Evolutionary conservation across 176 grass and related monocot genomes (phyloP), one percentile per base, ranked within the genome.

Genomic region (Phoenix dactylifera): DNA sequence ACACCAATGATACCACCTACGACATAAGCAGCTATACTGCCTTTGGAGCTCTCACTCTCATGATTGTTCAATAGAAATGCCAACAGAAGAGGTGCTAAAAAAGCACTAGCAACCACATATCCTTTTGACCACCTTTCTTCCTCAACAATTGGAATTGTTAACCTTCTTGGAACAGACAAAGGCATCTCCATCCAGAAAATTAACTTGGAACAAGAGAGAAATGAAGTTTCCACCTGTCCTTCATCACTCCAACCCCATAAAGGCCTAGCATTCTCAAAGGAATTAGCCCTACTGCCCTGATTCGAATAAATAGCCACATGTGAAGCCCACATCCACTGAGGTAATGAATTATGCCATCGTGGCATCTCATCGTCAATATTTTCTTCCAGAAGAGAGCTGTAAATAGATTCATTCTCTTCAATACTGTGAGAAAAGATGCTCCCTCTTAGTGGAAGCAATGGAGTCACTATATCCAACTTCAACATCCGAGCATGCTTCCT

Each of bases 321-420:
- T 23, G 93, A 98, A 76, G 87, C 87, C 93, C 93, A 98, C 93
- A 98, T 98, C 93, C 93, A 98, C 61, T 92, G 93, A 74, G 87
- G 93, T 70, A 98, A 80, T 9, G 84, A 88, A 62, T 68, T 48
- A 69, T 80, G 85, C 55, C 86, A 75, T 16, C 55, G 67, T 24
- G 72, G 54, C 24, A 57, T 59, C 3, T 85, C 93, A 16, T 74
- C 58, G 75, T 78, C 55, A 57, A 63, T 49, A 72, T 85, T 78
- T 73, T 88, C 87, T 74, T 76, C 78, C 60, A 92, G 85, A 80
- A 98, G 82, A 63, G 79, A 80, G 73, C 79, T 86, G 49, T 92
- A 98, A 29, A 89, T 63, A 18, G 83, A 85, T n/a, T 80, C 81
- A 54, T 92, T 75, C 22, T 86, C 87, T 62, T 86, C 87, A 58